Base-by-base conservation (phyloP, 1,139 yeast genomes). In the Saccharomyces hybrid region DNA sequence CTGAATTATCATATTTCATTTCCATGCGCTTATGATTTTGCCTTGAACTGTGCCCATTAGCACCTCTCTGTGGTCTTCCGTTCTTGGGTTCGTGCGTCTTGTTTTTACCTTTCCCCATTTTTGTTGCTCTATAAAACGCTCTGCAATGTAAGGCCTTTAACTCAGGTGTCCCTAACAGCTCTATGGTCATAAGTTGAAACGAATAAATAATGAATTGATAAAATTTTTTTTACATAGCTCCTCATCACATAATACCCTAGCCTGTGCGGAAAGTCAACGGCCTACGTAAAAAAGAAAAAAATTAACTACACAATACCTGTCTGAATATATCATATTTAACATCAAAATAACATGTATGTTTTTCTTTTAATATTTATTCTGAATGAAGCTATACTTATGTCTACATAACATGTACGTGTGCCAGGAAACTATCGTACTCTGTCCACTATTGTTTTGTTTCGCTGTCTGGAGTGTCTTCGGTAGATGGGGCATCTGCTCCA, bases 41-140 rank as follows among this genome's bases (percentile, higher is more conserved):
- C 61, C 81, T 82, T 1, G 82, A 73, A 60, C 77, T 78, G 63
- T 82, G 86, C 7, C 87, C 84, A 64, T 81, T 80, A 4, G 84
- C 75, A 8, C 81, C 78, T 58, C 76, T 70, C 52, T 57, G 62
- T 26, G 75, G 63, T 52, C 68, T 57, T 14, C 50, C 70, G 57
- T 67, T 62, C 52, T 73, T 68, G 19, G 73, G 77, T 2, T 79
- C 84, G 34, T 72, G 69, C 1, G 71, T 71, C 65, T 83, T 84
- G 63, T 83, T 83, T 69, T 84, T 84, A 8, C 88, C 89, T 66
- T 50, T 50, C 21, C 50, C 53, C 53, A 51, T 51, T 26, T 6
- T 29, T 48, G 8, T 8, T 8, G n/a, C 9, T 24, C 5, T 14
- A 11, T 27, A 6, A 28, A 47, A 16, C 14, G 19, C 14, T 12